Evolutionary conservation across 441 rosid species (phyloP), one percentile per base, ranked within the genome.

Genomic region (Pelargonium citronellum): DNA sequence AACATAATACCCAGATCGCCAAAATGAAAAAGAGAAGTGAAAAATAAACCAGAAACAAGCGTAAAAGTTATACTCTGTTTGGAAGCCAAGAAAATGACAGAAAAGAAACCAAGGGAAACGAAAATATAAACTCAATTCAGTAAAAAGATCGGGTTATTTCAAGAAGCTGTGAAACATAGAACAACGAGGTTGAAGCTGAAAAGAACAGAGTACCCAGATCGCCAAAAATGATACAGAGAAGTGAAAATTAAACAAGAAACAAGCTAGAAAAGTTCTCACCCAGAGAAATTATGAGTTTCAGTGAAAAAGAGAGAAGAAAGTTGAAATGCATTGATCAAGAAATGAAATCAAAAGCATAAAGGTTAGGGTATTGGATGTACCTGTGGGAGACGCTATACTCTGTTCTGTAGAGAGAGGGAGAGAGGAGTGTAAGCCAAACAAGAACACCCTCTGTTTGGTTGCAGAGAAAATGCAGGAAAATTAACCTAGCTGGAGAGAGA

Each of bases 51-150:
- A n/a, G n/a, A n/a, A n/a, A n/a, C n/a, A n/a, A n/a, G n/a, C n/a
- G n/a, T n/a, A 71, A 66, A 49, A 63, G 73, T 63, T 24, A 27
- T n/a, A n/a, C 10, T 47, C 16, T 67, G 80, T 74, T 74, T 64
- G 78, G 74, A 44, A 63, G 16, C 65, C 24, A 65, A 58, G 78
- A 79, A 76, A 77, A 66, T 8, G 30, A 5, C 39, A 73, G 53
- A 41, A 70, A 19, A 64, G 53, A 43, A 24, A 55, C 24, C 71
- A 19, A n/a, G 41, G 19, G 11, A 49, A 65, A 62, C 44, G 49
- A 24, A 20, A 64, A 41, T 30, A 4, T 3, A 0, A 30, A 30
- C 37, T 30, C 37, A 30, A 30, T 4, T 30, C 5, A 30, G 37
- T 27, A 27, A 27, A 27, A 27, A n/a, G n/a, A n/a, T n/a, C n/a